Conservation (phyloP, 1,139 yeast genomes). For the Candida sp. region DNA sequence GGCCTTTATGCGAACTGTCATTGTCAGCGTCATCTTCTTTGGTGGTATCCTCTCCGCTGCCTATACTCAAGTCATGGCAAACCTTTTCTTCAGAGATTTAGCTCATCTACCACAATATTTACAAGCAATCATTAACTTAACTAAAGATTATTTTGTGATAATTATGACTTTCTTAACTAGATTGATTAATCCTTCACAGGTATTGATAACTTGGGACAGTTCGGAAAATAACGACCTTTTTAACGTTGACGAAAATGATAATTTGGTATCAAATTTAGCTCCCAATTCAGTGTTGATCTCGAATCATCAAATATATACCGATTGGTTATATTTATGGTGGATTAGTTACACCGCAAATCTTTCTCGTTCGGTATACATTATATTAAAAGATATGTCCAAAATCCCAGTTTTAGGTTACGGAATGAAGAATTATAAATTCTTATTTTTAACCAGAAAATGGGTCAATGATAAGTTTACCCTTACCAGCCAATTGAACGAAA, state of each 20-base stretch:
- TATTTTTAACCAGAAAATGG: slow-evolving; percentile 87
- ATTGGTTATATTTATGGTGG: slow-evolving; percentile 96
- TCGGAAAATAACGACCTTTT: slow-evolving; percentile 18
- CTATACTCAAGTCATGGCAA: slow-evolving; percentile 38
- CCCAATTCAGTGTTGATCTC: slow-evolving; percentile 65
- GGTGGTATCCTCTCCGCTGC: slow-evolving; percentile 46
- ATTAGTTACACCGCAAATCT: slow-evolving; percentile 64
- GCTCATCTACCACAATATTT: slow-evolving; percentile 18
- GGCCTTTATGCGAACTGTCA: slow-evolving; percentile 23
- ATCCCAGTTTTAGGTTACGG: slow-evolving; percentile 87
- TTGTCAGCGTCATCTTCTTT: slow-evolving; percentile 32
- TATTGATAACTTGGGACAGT: slow-evolving; percentile 38
- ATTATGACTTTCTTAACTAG: slow-evolving; percentile 43
- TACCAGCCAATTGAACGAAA: slow-evolving; percentile 49
- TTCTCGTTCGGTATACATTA: slow-evolving; percentile 65
- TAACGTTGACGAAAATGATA: slow-evolving; percentile 17
- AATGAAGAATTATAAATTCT: slow-evolving; percentile 75
- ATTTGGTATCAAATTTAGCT: slow-evolving; percentile 29
- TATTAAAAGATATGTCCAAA: slow-evolving; percentile 72
- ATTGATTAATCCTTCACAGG: slow-evolving; percentile 36
- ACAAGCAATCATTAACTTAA: slow-evolving; percentile 38
- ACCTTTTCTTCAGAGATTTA: slow-evolving; percentile 16
- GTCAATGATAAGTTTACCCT: slow-evolving; percentile 61
- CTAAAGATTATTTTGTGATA: slow-evolving; percentile 50
- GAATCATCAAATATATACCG: slow-evolving; percentile 92